Percentiles rank a stretch among this genome's conserved stretches.
Evolutionary conservation across 116 monocot genomes (phyloP).

Genomic region (Phalaenopsis hybrid): DNA sequence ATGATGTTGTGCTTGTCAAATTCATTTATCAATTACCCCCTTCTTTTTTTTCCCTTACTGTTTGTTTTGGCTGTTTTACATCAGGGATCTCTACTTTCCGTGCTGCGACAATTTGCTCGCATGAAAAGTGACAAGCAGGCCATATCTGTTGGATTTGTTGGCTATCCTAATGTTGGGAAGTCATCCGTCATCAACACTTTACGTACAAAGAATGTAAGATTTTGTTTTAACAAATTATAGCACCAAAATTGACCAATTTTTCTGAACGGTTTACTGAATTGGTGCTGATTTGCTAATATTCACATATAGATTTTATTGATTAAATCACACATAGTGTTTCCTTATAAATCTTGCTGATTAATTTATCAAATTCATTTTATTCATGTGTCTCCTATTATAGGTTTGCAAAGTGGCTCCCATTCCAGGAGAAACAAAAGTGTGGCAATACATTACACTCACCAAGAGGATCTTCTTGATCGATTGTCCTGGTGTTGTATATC

Average conservation of each 20-base stretch:
- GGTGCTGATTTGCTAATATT: background rate
- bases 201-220: slow-evolving; percentile 83
- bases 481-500: slow-evolving; percentile 92
- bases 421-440: slow-evolving; percentile 91
- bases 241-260: background rate
- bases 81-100: slow-evolving; percentile 88
- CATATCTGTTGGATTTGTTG: slow-evolving; percentile 96
- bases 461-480: slow-evolving; percentile 86
- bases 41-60: background rate
- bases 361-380: background rate
- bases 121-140: slow-evolving; percentile 94
- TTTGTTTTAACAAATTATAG: background rate
- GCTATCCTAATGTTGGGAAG: slow-evolving; percentile 98
- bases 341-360: background rate
- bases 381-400: slow-evolving; percentile 25
- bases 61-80: background rate
- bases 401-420: slow-evolving; percentile 96
- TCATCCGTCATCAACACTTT: slow-evolving; percentile 94
- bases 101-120: slow-evolving; percentile 83
- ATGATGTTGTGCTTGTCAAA: background rate
- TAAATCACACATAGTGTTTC: background rate
- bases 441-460: slow-evolving; percentile 89
- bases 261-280: background rate
- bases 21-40: background rate
- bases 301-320: background rate